Conservation (phyloP, 2,329 filamentous ascomycete genomes). For the Rosellinia necatrix region DNA sequence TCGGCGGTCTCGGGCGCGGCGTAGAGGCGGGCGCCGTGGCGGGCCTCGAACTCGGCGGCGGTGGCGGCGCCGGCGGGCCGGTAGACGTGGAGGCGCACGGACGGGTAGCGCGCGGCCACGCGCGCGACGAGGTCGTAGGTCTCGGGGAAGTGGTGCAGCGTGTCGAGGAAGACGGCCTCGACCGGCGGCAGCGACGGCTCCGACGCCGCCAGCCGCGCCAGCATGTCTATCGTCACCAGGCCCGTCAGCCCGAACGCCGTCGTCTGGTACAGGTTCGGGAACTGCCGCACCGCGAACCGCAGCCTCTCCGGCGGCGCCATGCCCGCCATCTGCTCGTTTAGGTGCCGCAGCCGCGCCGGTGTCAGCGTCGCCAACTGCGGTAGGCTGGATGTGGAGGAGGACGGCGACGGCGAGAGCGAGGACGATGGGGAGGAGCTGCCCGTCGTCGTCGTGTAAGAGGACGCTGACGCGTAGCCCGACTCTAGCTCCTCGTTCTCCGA, state of each 20-base stretch:
- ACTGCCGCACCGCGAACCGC: slow-evolving; percentile 86
- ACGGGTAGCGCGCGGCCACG: slow-evolving; percentile 76
- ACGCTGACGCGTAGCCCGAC: slow-evolving; percentile 80
- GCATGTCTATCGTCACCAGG: slow-evolving; percentile 82
- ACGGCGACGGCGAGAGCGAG: neutral
- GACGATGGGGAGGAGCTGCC: slow-evolving; percentile 65
- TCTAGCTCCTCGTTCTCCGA: slow-evolving; percentile 60
- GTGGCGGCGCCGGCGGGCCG: slow-evolving; percentile 79
- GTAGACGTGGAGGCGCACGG: slow-evolving; percentile 84
- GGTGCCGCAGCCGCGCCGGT: slow-evolving; percentile 82
- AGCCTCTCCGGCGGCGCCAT: slow-evolving; percentile 91
- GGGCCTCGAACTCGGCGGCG: slow-evolving; percentile 76
- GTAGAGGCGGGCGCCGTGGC: slow-evolving; percentile 84
- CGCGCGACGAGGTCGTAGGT: slow-evolving; percentile 75
- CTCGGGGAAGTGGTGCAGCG: slow-evolving; percentile 80
- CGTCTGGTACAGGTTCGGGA: slow-evolving; percentile 87
- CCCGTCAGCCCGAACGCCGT: slow-evolving; percentile 83
- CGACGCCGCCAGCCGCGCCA: slow-evolving; percentile 72
- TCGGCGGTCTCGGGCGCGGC: slow-evolving; percentile 81
- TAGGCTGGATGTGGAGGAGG: slow-evolving; percentile 63
- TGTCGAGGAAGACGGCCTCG: slow-evolving; percentile 81
- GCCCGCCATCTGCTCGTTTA: slow-evolving; percentile 87
- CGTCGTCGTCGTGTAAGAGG: too few species aligned
- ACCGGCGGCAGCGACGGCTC: slow-evolving; percentile 63
- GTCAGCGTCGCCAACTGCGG: slow-evolving; percentile 84